phyloP scores from a whole-genome alignment of 257 asterid genomes.

The Pogostemon cablin region DNA sequence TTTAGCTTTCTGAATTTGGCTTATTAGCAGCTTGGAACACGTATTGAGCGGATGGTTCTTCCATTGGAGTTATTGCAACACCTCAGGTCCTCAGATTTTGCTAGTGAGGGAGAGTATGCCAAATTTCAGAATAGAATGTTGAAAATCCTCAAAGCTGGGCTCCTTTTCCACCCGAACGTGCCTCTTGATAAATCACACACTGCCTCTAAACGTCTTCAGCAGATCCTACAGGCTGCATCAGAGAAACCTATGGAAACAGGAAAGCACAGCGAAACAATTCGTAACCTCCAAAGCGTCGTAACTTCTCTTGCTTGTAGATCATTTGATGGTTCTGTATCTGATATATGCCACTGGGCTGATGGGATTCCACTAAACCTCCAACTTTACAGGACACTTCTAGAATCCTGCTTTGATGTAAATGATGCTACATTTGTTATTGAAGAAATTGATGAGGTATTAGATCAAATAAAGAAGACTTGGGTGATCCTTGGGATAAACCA shows the following conservation, averaged over 20 bases:
- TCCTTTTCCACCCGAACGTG: slow-evolving; percentile 68
- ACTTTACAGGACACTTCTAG: slow-evolving; percentile 66
- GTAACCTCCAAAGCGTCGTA: slow-evolving; percentile 53
- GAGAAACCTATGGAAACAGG: slow-evolving; percentile 70
- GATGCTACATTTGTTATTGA: slow-evolving; percentile 71
- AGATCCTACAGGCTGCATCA: slow-evolving; percentile 53
- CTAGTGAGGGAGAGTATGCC: slow-evolving; percentile 58
- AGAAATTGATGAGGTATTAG: slow-evolving; percentile 88
- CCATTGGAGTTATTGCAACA: slow-evolving; percentile 86
- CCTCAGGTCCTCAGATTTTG: slow-evolving; percentile 63
- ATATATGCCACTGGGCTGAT: slow-evolving; percentile 94
- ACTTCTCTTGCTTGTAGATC: slow-evolving; percentile 73
- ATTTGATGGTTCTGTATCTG: slow-evolving; percentile 71
- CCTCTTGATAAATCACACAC: slow-evolving; percentile 58
- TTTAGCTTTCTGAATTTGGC: slow-evolving; percentile 23
- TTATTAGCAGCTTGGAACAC: slow-evolving; percentile 73
- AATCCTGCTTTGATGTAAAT: slow-evolving; percentile 78
- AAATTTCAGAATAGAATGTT: slow-evolving; percentile 77
- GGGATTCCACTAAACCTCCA: slow-evolving; percentile 79
- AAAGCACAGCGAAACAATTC: slow-evolving; percentile 67
- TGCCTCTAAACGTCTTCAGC: slow-evolving; percentile 55
- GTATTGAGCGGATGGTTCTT: slow-evolving; percentile 75
- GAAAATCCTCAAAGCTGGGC: slow-evolving; percentile 80
- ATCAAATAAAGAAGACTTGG: slow-evolving; percentile 87
- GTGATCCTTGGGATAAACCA: slow-evolving; percentile 71